Evolutionary conservation across 108 stramenopile species (phyloP), one percentile per base, ranked within the genome.

Genomic region (Cyclotella choctawhatcheeana): DNA sequence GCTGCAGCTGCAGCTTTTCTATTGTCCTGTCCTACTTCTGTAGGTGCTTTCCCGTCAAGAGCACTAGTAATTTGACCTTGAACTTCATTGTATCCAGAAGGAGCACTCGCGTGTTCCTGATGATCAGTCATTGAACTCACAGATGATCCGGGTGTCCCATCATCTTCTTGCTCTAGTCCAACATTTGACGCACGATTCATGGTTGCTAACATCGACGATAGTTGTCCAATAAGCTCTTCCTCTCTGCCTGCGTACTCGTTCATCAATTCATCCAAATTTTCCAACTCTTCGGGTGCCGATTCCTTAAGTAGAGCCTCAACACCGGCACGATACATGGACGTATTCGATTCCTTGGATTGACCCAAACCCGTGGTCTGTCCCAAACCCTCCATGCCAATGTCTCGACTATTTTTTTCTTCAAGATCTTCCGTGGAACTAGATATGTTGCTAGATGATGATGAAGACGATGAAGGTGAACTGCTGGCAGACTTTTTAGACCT

Each of bases 241-340:
- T 89, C 89, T 31, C 83, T 75, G 12, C 85, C 89, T 44, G 71
- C 61, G 67, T 87, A 89, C 62, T 87, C 85, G 14, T 27, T 53
- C 82, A 89, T 85, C 74, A 89, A 79, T 3, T 82, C 86, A 58
- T 89, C 89, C 3, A 89, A 53, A 40, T 79, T 78, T 18, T 86
- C 84, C 13, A 83, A 44, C 55, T 86, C 74, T 10, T 89, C 86
- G 0, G 89, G 89, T 45, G 73, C 74, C 17, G 63, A 62, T 73
- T 80, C 73, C 34, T 58, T 53, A 2, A 89, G 83, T 32, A 89
- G 54, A 22, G 85, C 74, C 56, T 82, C 85, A 2, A 89, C 77
- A 40, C 74, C 85, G 0, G 83, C 64, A 13, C 85, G 58, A 68
- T 73, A 74, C 63, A 64, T 64, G 27, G 63, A 64, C 48, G 17